Evolutionary conservation across 306 rosid species (phyloP), one percentile per base, ranked within the genome.

Genomic region (Malus sieversii): DNA sequence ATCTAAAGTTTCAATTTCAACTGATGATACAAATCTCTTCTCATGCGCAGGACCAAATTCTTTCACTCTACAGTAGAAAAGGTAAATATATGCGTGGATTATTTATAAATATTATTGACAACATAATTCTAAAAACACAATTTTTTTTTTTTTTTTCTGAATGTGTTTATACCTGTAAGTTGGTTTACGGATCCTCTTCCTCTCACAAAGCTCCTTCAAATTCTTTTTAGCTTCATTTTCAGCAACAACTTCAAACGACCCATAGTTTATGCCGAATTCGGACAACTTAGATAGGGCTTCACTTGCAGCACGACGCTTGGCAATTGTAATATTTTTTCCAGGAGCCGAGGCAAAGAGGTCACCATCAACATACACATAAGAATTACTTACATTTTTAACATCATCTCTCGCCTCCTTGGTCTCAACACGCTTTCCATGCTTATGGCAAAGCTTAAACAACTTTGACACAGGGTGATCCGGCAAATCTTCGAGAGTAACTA

Each of bases 281-380:
- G 87, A 48, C 18, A 88, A 74, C 74, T 81, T 76, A 52, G 3
- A 38, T 73, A 93, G 64, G 53, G 97, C 96, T 23, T 32, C 73
- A 82, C 75, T 88, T 29, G 90, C 94, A 76, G 96, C 98, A 75
- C 78, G 71, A 25, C 85, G 86, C 87, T 18, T 88, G 8, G 98
- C 90, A 69, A 84, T 76, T 42, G 77, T 80, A 57, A 70, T 89
- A 44, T 88, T 83, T 66, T 83, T 86, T 0, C 90, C 83, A 29
- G 90, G 80, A 20, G 85, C 88, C 0, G 88, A 83, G 6, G 85
- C 87, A 66, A 88, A 45, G 58, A 83, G 66, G 2, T 16, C n/a
- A 8, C 90, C 93, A 63, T 91, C 85, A 1, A 93, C 85, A 88
- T 77, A 78, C 10, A 93, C 83, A 77, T 68, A 65, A 0, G 86